Evolutionary conservation across 805 yeast species (phyloP).

Genomic region (Cyberlindnera nakhonratchasimensis): DNA sequence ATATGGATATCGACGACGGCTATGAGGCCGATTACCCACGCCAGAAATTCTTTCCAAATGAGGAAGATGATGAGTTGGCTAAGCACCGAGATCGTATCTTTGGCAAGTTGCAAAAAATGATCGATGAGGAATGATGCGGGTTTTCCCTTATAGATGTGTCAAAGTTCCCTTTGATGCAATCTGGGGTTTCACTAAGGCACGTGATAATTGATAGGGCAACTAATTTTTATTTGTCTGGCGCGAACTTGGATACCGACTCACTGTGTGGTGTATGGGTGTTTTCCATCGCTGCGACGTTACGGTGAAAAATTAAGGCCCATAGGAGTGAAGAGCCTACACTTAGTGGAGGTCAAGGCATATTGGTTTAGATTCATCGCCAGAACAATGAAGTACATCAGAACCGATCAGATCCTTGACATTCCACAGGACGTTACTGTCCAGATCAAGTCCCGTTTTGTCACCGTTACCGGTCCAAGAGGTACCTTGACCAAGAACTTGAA

Average conservation of each 20-base stretch:
- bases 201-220: constrained; percentile 6
- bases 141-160: not conserved
- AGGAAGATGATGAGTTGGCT: constrained; percentile 58
- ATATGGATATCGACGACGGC: constrained; percentile 39
- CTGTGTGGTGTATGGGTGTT: constrained; percentile 13
- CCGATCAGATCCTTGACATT: constrained; percentile 76
- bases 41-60: constrained; percentile 53
- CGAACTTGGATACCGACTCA: not conserved
- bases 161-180: not conserved
- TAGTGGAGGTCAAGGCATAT: not conserved
- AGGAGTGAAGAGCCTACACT: not conserved
- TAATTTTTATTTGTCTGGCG: not conserved
- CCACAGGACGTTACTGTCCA: constrained; percentile 92
- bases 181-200: constrained; percentile 2
- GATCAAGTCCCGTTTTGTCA: constrained; percentile 87
- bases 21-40: constrained; percentile 37
- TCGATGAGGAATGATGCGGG: constrained; percentile 34
- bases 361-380: not conserved
- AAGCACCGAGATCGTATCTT: constrained; percentile 61
- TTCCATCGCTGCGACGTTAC: constrained; percentile 9
- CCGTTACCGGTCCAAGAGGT: constrained; percentile 98
- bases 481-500: constrained; percentile 81
- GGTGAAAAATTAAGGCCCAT: constrained; percentile 12
- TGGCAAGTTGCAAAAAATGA: constrained; percentile 52
- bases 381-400: constrained; percentile 78